Percentiles rank a stretch among this genome's conserved stretches.
These are phyloP conservation scores for Trichoderma sp. DNA, from an alignment of 2,329 filamentous ascomycete genomes.

Conservation along the genomic window DNA sequence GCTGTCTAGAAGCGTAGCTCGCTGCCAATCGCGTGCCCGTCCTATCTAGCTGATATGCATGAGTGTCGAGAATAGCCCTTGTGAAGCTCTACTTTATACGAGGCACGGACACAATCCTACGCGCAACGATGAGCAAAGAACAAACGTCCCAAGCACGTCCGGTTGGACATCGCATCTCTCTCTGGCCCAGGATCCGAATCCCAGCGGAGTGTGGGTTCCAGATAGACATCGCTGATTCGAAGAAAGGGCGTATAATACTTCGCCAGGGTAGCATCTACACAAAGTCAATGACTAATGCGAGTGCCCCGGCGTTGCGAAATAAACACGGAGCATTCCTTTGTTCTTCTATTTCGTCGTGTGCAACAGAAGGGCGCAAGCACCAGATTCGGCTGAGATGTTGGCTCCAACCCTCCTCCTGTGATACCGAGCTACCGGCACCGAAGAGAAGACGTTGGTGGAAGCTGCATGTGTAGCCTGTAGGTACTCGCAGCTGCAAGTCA, in stretches of 20 bases:
- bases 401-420: background rate
- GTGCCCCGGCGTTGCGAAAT: background rate
- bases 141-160: background rate
- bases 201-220: slow-evolving; percentile 1
- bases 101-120: background rate
- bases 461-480: background rate
- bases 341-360: background rate
- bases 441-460: background rate
- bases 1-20: slow-evolving; percentile 8
- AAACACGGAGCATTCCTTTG: background rate
- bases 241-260: background rate
- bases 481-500: background rate
- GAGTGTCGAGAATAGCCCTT: background rate
- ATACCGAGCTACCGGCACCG: background rate
- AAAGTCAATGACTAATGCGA: slow-evolving; percentile 2
- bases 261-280: background rate
- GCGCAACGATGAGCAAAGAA: background rate
- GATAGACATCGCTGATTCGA: slow-evolving; percentile 6
- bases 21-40: background rate
- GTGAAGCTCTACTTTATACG: background rate
- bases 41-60: background rate
- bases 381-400: slow-evolving; percentile 4
- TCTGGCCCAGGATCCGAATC: slow-evolving; percentile 6
- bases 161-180: slow-evolving; percentile 7
- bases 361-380: slow-evolving; percentile 12